phyloP scores from a whole-genome alignment of 2,329 filamentous ascomycete species.

The Clarireedia homoeocarpa region DNA sequence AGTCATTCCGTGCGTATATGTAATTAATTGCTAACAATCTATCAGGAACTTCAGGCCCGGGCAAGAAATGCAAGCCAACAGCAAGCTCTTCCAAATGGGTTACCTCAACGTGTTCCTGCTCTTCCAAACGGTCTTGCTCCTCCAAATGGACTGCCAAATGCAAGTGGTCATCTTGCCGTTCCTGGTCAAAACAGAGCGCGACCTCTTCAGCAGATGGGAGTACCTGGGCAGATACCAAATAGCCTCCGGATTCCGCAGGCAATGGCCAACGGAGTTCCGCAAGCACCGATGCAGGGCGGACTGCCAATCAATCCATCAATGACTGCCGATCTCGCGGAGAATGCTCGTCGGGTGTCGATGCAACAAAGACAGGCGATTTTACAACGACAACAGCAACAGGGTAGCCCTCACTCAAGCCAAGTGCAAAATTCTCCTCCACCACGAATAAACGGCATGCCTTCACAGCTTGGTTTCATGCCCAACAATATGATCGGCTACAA shows the following conservation, averaged over 20 bases:
- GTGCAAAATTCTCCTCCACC: conserved; percentile 31
- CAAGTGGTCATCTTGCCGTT: conserved; percentile 15
- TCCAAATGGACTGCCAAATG: conserved; percentile 16
- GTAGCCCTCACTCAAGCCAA: conserved; percentile 22
- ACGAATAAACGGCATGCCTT: conserved; percentile 28
- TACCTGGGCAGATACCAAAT: conserved; percentile 29
- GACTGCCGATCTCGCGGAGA: conserved; percentile 50
- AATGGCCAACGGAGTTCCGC: conserved; percentile 49
- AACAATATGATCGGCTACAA: conserved; percentile 46
- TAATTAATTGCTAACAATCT: conserved; percentile 15
- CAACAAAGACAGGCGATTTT: conserved; percentile 23
- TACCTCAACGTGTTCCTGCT: conserved; percentile 11
- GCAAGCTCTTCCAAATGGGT: conserved; percentile 10
- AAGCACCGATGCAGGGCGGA: conserved; percentile 59
- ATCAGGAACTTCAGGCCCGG: conserved; percentile 35
- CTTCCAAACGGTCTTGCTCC: conserved; percentile 17
- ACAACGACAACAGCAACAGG: conserved; percentile 23
- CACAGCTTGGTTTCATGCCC: conserved; percentile 24
- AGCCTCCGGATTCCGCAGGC: conserved; percentile 34
- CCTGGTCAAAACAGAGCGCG: conserved; percentile 24
- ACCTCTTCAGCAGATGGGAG: conserved; percentile 25
- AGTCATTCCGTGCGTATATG: conserved; percentile 7
- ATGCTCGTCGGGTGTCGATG: conserved; percentile 54
- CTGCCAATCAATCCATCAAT: conserved; percentile 46
- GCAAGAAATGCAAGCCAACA: conserved; percentile 17